phyloP scores from a whole-genome alignment of 108 stramenopile species.

The Nannochloropsis gaditana region DNA sequence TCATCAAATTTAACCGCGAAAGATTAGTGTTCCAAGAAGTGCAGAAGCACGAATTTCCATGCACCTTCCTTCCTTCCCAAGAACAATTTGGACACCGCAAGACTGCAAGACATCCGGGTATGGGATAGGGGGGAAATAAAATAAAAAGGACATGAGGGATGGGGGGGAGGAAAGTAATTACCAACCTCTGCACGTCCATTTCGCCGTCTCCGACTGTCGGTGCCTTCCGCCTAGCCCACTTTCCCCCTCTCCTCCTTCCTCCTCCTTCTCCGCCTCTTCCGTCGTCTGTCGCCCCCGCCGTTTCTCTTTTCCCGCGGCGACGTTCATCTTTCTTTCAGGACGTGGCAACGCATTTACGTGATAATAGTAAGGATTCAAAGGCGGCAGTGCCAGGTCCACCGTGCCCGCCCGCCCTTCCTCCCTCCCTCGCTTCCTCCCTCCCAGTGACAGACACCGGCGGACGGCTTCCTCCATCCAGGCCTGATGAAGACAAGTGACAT shows the following conservation, averaged over 20 bases:
- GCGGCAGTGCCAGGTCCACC: too few species aligned
- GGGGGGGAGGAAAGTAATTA: neutral
- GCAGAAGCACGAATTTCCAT: too few species aligned
- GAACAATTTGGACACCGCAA: too few species aligned
- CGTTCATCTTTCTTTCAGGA: neutral
- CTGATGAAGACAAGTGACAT: neutral
- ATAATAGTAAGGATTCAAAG: too few species aligned
- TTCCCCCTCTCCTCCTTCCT: neutral
- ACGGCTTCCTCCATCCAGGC: neutral
- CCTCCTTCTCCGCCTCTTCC: neutral
- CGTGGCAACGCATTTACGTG: too few species aligned
- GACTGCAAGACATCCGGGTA: too few species aligned
- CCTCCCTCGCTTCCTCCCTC: neutral
- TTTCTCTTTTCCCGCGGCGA: neutral
- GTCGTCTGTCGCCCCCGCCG: neutral
- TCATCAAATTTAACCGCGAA: too few species aligned
- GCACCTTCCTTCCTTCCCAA: too few species aligned
- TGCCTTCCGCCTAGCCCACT: neutral
- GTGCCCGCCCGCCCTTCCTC: neutral
- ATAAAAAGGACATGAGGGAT: neutral
- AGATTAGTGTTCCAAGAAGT: too few species aligned
- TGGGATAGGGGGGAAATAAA: neutral
- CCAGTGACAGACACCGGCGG: neutral
- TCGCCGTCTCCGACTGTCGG: too few species aligned
- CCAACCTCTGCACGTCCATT: neutral